Percentiles rank a stretch among this genome's conserved stretches.
Conservation (phyloP, 352 stramenopile species). For the Phytopythium litorale region DNA sequence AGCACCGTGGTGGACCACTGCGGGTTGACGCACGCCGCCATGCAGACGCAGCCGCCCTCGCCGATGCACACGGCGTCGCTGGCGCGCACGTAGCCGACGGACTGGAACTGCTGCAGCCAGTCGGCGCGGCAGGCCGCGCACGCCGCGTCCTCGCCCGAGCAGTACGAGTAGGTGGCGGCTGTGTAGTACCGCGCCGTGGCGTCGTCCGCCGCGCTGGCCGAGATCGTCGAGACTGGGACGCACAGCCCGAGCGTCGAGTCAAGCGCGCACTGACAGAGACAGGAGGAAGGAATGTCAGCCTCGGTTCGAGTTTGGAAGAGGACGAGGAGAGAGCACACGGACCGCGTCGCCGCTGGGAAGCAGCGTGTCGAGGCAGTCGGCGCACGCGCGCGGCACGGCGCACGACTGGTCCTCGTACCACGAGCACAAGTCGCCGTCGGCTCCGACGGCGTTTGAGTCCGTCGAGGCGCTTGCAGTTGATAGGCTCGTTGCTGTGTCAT, state of each 20-base stretch:
- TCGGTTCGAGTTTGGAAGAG: neutral
- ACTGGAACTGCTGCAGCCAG: constrained; percentile 9
- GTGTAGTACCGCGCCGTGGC: neutral
- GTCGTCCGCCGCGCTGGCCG: neutral
- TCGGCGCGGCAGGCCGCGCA: constrained; percentile 13
- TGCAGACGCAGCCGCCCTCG: constrained; percentile 12
- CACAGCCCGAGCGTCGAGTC: constrained; percentile 14
- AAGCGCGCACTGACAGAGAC: constrained; percentile 19
- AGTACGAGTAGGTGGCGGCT: constrained; percentile 19
- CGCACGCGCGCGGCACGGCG: constrained; percentile 15
- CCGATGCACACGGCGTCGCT: constrained; percentile 7
- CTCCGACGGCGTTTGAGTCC: neutral
- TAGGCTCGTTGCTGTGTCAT: neutral
- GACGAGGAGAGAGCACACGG: neutral
- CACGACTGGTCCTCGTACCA: constrained; percentile 26
- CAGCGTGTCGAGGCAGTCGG: constrained; percentile 24
- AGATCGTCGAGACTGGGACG: neutral
- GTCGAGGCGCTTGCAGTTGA: neutral
- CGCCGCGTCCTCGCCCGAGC: constrained; percentile 5
- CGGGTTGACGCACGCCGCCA: constrained; percentile 4
- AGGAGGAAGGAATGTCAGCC: neutral
- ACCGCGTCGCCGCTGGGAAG: constrained; percentile 19
- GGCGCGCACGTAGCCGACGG: constrained; percentile 9
- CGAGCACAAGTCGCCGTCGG: constrained; percentile 20
- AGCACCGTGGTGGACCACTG: constrained; percentile 1